These are phyloP conservation scores for Cutaneotrichosporon curvatum DNA, from an alignment of 1,284 basidiomycete genomes.

Conservation along the genomic window DNA sequence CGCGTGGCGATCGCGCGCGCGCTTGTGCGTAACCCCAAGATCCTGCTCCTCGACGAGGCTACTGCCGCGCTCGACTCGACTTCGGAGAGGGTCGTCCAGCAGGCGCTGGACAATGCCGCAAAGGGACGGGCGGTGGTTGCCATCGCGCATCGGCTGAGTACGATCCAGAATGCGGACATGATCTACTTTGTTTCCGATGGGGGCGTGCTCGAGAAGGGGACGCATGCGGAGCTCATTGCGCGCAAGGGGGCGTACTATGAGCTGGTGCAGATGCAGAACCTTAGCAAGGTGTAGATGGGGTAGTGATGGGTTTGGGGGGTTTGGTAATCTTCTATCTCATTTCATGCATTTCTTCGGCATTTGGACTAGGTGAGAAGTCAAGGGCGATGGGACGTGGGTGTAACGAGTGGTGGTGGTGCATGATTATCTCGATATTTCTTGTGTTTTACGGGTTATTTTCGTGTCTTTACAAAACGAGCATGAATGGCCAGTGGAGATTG, in stretches of 20 bases:
- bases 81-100: conserved; percentile 89
- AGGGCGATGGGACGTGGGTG: too few species aligned
- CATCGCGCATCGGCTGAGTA: conserved; percentile 66
- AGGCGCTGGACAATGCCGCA: conserved; percentile 85
- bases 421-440: too few species aligned
- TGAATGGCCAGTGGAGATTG: too few species aligned
- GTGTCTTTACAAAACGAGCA: too few species aligned
- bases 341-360: background rate
- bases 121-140: conserved; percentile 84
- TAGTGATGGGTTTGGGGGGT: background rate
- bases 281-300: conserved; percentile 1
- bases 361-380: too few species aligned
- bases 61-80: conserved; percentile 89
- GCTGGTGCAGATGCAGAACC: conserved; percentile 12
- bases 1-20: conserved; percentile 96
- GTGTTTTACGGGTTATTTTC: too few species aligned
- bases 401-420: too few species aligned
- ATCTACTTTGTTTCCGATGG: conserved; percentile 94
- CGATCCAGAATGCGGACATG: conserved; percentile 86
- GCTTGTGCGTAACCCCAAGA: conserved; percentile 84
- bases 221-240: conserved; percentile 72
- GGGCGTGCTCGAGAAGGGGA: conserved; percentile 74
- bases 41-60: conserved; percentile 82
- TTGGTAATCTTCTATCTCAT: too few species aligned
- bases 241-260: conserved; percentile 60